phyloP scores from a whole-genome alignment of 306 rosid genomes.

The Rosa multiflora region DNA sequence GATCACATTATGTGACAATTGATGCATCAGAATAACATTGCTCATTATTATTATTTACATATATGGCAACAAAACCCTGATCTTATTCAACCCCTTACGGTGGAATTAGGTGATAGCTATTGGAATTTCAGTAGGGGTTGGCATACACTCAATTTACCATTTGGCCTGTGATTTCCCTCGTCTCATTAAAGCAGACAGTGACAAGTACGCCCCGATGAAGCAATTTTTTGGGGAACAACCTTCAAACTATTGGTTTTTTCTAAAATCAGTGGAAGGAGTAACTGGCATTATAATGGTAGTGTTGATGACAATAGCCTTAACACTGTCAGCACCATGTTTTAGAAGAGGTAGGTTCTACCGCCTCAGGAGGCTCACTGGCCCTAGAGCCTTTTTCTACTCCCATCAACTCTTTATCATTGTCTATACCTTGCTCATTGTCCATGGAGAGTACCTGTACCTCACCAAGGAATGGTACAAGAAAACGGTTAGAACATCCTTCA shows the following conservation, averaged over 20 bases:
- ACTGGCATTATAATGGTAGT: conserved; percentile 48
- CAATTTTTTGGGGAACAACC: conserved; percentile 49
- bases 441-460: conserved; percentile 56
- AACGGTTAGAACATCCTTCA: conserved; percentile 46
- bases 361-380: conserved; percentile 52
- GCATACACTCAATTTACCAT: conserved; percentile 41
- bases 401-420: conserved; percentile 69
- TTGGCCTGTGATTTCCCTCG: conserved; percentile 54
- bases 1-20: not conserved
- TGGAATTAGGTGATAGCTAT: conserved; percentile 34
- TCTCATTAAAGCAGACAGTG: conserved; percentile 34
- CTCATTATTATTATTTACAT: not conserved
- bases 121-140: conserved; percentile 41
- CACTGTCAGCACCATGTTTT: conserved; percentile 60
- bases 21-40: not conserved
- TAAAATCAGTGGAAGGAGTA: conserved; percentile 50
- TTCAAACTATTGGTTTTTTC: conserved; percentile 43
- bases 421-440: conserved; percentile 51
- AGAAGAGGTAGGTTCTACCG: conserved; percentile 46
- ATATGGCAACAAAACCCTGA: no score
- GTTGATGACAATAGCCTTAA: conserved; percentile 55
- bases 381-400: conserved; percentile 71
- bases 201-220: conserved; percentile 36
- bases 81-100: no score
- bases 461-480: conserved; percentile 56